Conservation (phyloP, 495 filamentous ascomycete species). For the Hypoxylon lienhwacheense region DNA sequence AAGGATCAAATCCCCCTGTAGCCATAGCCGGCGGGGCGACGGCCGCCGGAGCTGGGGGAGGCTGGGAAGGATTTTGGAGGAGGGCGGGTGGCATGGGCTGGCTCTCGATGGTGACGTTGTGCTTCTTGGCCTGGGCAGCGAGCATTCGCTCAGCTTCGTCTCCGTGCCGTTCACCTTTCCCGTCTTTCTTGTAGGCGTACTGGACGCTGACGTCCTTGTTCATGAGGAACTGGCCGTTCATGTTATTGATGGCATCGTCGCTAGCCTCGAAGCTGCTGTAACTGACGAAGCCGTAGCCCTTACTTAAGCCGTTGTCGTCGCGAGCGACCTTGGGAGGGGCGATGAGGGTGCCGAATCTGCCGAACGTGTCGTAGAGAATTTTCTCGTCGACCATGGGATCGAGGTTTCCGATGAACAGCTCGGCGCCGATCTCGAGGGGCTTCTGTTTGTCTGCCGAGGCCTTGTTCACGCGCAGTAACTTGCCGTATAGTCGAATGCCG, state of each 20-base stretch:
- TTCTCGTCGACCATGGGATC: slow-evolving; percentile 96
- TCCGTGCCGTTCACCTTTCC: slow-evolving; percentile 94
- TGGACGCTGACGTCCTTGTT: slow-evolving; percentile 95
- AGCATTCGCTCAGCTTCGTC: slow-evolving; percentile 92
- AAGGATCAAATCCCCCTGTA: slow-evolving; percentile 35
- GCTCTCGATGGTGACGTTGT: slow-evolving; percentile 78
- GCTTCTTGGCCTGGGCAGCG: slow-evolving; percentile 88
- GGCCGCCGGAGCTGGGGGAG: slow-evolving; percentile 35
- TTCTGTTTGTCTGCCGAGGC: slow-evolving; percentile 90
- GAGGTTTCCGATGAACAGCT: slow-evolving; percentile 95
- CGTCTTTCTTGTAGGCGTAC: slow-evolving; percentile 99
- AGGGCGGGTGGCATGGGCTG: slow-evolving; percentile 61
- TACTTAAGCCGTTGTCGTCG: slow-evolving; percentile 86
- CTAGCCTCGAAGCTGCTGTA: slow-evolving; percentile 94
- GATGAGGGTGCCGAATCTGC: slow-evolving; percentile 84
- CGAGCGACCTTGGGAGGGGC: slow-evolving; percentile 89
- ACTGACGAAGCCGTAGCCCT: slow-evolving; percentile 96
- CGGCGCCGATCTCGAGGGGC: slow-evolving; percentile 90
- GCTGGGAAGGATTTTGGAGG: slow-evolving; percentile 46
- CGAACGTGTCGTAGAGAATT: slow-evolving; percentile 95
- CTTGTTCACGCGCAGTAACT: slow-evolving; percentile 97
- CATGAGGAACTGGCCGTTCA: slow-evolving; percentile 97
- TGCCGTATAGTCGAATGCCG: slow-evolving; percentile 87
- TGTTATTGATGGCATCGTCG: slow-evolving; percentile 85
- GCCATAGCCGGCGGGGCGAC: slow-evolving; percentile 36